Evolutionary conservation across 1,284 basidiomycete species (phyloP), one percentile per base, ranked within the genome.

Genomic region (Fomitopsis pinicola): DNA sequence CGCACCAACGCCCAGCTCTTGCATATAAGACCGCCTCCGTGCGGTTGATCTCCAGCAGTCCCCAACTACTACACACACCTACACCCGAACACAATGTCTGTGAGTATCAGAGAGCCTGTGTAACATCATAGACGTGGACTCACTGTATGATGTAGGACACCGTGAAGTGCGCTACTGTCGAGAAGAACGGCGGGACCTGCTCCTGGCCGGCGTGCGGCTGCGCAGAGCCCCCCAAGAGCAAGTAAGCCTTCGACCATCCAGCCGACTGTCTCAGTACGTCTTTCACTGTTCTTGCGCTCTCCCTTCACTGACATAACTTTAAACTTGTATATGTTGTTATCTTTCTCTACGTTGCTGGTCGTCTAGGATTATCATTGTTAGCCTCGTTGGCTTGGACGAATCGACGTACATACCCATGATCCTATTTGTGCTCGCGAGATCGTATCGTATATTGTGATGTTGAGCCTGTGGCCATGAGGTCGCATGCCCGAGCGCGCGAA

Each of bases 151-250:
- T 30, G 44, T 40, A 58, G 57, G 57, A 58, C 45, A 58, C 57
- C 57, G 57, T 58, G 30, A 58, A 58, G 57, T 58, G 57, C 57
- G 57, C 57, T 50, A 58, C 46, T 30, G 42, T 44, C 45, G 57
- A 58, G 45, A 50, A 46, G 42, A 58, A 58, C 45, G 57, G 57
- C 57, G 57, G 57, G 42, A 46, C 57, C 57, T 58, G 57, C 57
- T 35, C 42, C 44, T 58, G 57, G 57, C 57, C 57, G 44, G 38
- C 57, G n/a, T 58, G 57, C 57, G 57, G 57, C 57, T 58, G 57
- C 44, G 57, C 57, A 17, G 57, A 58, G 57, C 57, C 57, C 57
- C 57, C 57, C 17, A 58, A 58, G 57, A 58, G 57, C 57, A 58
- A 58, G 57, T 58, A 38, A 57, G 22, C 38, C 8, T 33, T 8